These are phyloP conservation scores for Dryadomyces quercivorus DNA, from an alignment of 2,329 filamentous ascomycete species.

Conservation along the genomic window DNA sequence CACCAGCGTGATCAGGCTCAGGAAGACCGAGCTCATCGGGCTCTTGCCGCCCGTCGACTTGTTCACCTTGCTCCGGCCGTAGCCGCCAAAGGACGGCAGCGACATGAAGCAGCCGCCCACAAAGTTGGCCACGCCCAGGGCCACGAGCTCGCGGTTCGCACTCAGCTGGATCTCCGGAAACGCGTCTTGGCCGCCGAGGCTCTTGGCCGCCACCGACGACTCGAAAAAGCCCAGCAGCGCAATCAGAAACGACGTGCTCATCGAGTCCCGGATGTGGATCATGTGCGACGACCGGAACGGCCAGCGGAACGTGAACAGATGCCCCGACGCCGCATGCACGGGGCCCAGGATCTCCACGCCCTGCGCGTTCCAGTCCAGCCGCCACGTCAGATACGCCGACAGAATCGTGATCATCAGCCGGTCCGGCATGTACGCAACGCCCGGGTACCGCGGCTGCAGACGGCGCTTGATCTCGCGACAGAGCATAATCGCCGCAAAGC, in stretches of 20 bases:
- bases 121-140: slow-evolving; percentile 83
- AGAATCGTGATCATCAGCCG: slow-evolving; percentile 81
- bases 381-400: slow-evolving; percentile 68
- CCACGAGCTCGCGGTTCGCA: slow-evolving; percentile 86
- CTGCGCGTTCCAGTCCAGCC: slow-evolving; percentile 62
- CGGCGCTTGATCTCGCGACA: slow-evolving; percentile 70
- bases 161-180: slow-evolving; percentile 75
- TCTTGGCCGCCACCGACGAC: slow-evolving; percentile 91
- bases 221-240: slow-evolving; percentile 97
- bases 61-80: slow-evolving; percentile 93
- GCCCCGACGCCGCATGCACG: slow-evolving; percentile 61
- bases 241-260: slow-evolving; percentile 88
- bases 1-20: slow-evolving; percentile 71
- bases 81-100: slow-evolving; percentile 88
- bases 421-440: slow-evolving; percentile 81
- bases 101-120: slow-evolving; percentile 85
- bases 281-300: slow-evolving; percentile 69
- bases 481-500: slow-evolving; percentile 84
- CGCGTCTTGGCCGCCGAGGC: slow-evolving; percentile 56
- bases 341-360: slow-evolving; percentile 77
- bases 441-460: slow-evolving; percentile 66
- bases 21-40: slow-evolving; percentile 82
- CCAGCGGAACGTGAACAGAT: slow-evolving; percentile 69
- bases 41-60: slow-evolving; percentile 82
- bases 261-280: slow-evolving; percentile 69